Evolutionary conservation across 148 eudicot species (phyloP).

Genomic region (Vaccinium darrowii): DNA sequence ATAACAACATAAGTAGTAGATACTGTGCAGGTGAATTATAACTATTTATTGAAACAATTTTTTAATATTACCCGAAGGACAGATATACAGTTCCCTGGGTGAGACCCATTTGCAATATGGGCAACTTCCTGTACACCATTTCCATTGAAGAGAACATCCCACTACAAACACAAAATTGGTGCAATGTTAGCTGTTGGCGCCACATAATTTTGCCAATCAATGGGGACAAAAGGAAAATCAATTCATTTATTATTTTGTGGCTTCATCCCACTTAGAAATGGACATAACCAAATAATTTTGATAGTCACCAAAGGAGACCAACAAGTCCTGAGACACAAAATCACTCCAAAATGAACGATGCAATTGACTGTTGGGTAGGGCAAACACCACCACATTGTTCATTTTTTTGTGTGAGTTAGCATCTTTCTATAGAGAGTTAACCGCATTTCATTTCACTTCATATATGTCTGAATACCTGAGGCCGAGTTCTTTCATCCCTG

Average conservation of each 20-base stretch:
- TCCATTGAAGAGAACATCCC: conserved; percentile 56
- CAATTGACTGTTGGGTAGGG: not conserved
- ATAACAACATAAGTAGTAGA: not conserved
- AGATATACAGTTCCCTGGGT: conserved; percentile 56
- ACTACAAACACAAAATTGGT: conserved; percentile 22
- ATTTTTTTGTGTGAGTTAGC: too few relatives aligned
- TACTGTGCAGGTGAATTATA: not conserved
- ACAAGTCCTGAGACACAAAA: not conserved
- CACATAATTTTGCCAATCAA: not conserved
- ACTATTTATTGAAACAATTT: not conserved
- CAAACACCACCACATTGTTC: not conserved
- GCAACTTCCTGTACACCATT: conserved; percentile 53
- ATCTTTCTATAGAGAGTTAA: too few relatives aligned
- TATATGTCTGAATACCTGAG: conserved; percentile 35
- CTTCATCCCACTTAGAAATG: not conserved
- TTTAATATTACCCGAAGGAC: conserved; percentile 39
- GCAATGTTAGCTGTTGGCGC: not conserved
- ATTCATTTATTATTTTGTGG: not conserved
- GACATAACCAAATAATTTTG: not conserved
- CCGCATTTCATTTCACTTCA: too few relatives aligned
- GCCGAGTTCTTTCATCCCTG: conserved; percentile 48
- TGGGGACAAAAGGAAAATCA: not conserved
- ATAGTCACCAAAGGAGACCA: not conserved
- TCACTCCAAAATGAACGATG: not conserved
- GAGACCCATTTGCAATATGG: conserved; percentile 54